A percentile compares a stretch with the other conserved stretches of the same genome.
phyloP scores from a whole-genome alignment of 2,329 filamentous ascomycete genomes.

The Westerdykella ornata region DNA sequence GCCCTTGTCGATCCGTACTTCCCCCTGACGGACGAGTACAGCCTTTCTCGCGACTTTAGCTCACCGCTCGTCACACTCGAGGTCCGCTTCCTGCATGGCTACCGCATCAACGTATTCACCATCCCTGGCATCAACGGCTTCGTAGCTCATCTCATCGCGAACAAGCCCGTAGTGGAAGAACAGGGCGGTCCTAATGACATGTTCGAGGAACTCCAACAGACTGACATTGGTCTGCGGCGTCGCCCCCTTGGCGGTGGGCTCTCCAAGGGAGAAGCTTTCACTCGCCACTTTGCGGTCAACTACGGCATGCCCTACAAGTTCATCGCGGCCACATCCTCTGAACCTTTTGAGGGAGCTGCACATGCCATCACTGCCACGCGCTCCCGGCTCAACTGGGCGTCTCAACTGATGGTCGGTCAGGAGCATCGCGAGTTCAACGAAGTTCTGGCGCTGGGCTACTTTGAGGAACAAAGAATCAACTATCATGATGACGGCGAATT shows the following conservation, averaged over 20 bases:
- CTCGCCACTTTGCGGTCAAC: slow-evolving; percentile 50
- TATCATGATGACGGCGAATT: slow-evolving; percentile 62
- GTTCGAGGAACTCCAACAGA: slow-evolving; percentile 44
- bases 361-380: slow-evolving; percentile 46
- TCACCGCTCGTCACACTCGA: slow-evolving; percentile 27
- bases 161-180: slow-evolving; percentile 46
- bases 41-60: slow-evolving; percentile 23
- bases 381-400: slow-evolving; percentile 52
- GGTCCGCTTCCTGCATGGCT: slow-evolving; percentile 35
- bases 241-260: slow-evolving; percentile 9
- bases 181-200: slow-evolving; percentile 55
- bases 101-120: slow-evolving; percentile 41
- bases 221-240: slow-evolving; percentile 34
- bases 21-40: slow-evolving; percentile 32
- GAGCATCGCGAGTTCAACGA: slow-evolving; percentile 53
- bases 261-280: slow-evolving; percentile 43
- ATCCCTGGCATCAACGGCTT: slow-evolving; percentile 43
- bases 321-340: slow-evolving; percentile 45
- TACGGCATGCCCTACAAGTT: slow-evolving; percentile 63
- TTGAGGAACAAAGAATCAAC: slow-evolving; percentile 53
- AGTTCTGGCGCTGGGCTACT: slow-evolving; percentile 56
- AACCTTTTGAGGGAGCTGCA: slow-evolving; percentile 23
- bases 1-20: slow-evolving; percentile 32
- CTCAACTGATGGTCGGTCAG: slow-evolving; percentile 36
- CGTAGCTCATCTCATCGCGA: slow-evolving; percentile 54